Conservation (phyloP, 208 protist species). For the Jaenimonas drosophilae region DNA sequence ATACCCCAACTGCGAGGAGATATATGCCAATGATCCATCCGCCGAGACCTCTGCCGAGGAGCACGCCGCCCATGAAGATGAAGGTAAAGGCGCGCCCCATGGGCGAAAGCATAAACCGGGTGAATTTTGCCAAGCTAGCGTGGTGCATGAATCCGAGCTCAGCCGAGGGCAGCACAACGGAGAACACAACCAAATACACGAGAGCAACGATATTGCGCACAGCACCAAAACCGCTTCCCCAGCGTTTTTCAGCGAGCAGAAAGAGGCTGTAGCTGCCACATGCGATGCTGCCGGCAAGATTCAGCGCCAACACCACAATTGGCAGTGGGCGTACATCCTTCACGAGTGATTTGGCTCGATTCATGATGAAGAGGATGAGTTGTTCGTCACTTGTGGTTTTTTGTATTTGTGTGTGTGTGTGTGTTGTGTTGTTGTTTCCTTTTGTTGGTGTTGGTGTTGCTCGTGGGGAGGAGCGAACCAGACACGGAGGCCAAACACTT, state of each 20-base stretch:
- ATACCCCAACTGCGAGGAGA: slow-evolving; percentile 35
- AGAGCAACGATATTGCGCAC: slow-evolving; percentile 30
- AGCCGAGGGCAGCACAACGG: slow-evolving; percentile 41
- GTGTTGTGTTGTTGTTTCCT: too few species aligned
- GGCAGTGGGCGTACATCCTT: slow-evolving; percentile 11
- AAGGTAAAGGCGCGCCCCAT: slow-evolving; percentile 56
- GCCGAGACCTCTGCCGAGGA: slow-evolving; percentile 31
- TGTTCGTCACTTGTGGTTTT: neutral
- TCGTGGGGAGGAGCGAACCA: too few species aligned
- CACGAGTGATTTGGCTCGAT: neutral
- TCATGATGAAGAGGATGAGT: neutral
- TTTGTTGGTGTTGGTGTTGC: too few species aligned
- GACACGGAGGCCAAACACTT: too few species aligned
- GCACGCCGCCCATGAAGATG: slow-evolving; percentile 65
- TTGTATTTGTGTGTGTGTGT: too few species aligned
- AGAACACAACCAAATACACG: slow-evolving; percentile 38
- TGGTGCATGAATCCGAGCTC: slow-evolving; percentile 47
- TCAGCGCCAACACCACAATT: slow-evolving; percentile 25
- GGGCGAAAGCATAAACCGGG: slow-evolving; percentile 35
- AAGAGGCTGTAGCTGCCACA: slow-evolving; percentile 45
- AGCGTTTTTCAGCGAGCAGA: slow-evolving; percentile 25
- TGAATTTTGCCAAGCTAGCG: slow-evolving; percentile 23
- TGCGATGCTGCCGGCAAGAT: slow-evolving; percentile 35
- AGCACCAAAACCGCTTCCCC: slow-evolving; percentile 5
- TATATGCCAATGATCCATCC: slow-evolving; percentile 54